Evolutionary conservation across 352 stramenopile species (phyloP).

Genomic region (Phytophthora uliginosa): DNA sequence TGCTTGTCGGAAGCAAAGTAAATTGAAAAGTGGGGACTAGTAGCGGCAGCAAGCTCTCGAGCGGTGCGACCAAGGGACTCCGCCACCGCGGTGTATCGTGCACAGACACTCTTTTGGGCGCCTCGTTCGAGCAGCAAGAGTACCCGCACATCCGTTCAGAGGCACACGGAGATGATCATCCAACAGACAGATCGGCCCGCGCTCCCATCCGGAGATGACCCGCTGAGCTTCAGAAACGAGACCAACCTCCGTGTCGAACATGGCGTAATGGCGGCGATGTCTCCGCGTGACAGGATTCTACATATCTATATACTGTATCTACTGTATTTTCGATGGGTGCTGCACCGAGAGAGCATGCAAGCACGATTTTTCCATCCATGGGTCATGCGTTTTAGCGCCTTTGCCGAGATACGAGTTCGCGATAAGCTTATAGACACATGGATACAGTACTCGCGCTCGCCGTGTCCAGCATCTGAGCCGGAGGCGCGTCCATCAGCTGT

Average conservation of each 20-base stretch:
- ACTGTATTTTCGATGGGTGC: conserved; percentile 13
- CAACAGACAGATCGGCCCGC: conserved; percentile 30
- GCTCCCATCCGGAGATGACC: conserved; percentile 23
- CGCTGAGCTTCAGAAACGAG: conserved; percentile 24
- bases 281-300: conserved; percentile 15
- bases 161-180: conserved; percentile 28
- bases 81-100: conserved; percentile 11
- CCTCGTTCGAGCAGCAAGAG: conserved; percentile 31
- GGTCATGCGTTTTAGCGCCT: conserved; percentile 13
- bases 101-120: conserved; percentile 2
- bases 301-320: too few species aligned
- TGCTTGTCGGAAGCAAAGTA: conserved; percentile 38
- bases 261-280: conserved; percentile 19
- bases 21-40: conserved; percentile 37
- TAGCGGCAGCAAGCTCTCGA: conserved; percentile 6
- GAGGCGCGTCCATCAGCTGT: conserved; percentile 28
- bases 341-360: conserved; percentile 29
- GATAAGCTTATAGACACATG: conserved; percentile 15
- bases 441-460: neutral
- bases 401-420: conserved; percentile 26
- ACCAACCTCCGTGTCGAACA: conserved; percentile 26
- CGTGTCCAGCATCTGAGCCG: conserved; percentile 10
- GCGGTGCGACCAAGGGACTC: conserved; percentile 14
- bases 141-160: conserved; percentile 21
- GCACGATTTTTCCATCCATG: conserved; percentile 8